Evolutionary conservation across 768 basidiomycete species (phyloP), one percentile per base, ranked within the genome.

Genomic region (Lentinula sp.): DNA sequence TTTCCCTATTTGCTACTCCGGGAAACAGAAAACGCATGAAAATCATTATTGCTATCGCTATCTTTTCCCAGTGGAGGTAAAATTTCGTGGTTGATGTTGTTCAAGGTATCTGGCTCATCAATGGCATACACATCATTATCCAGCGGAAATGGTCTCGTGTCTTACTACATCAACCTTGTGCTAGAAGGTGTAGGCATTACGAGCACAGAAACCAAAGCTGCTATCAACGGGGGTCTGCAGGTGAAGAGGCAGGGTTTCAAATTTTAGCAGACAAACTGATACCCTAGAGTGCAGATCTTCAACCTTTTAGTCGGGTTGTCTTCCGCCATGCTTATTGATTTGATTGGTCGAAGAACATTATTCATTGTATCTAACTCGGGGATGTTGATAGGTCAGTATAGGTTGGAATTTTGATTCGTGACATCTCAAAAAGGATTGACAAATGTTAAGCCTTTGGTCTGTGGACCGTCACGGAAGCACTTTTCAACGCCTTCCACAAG

Each of bases 41-140:
- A 51, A 79, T 90, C 55, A 82, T 91, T 62, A 73, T 90, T 62
- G 84, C 79, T 1, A 80, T 91, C 49, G 86, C 84, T 5, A 67
- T 88, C 23, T 90, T 88, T 70, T 86, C 86, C 0, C 90, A 92
- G 63, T 91, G 88, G 90, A 85, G 84, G 83, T 85, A 48, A 57
- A 46, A 75, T 57, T 2, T 28, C 23, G 2, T 60, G 28, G 43
- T 33, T 35, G 46, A 28, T 20, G 32, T 8, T 12, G 32, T n/a
- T 57, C 10, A 28, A 59, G 20, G 59, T 32, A 23, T 35, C 33
- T 28, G 45, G 35, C 12, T 39, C 39, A 28, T 28, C 28, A 28
- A 28, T 28, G 28, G 28, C 28, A 28, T 28, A 3, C 4, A 28
- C 28, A 28, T 28, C 28, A 42, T 51, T 62, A 61, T 52, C 49